Conservation (phyloP, 192 early-diverging fungal species). For the Globomyces pollinis-pini region DNA sequence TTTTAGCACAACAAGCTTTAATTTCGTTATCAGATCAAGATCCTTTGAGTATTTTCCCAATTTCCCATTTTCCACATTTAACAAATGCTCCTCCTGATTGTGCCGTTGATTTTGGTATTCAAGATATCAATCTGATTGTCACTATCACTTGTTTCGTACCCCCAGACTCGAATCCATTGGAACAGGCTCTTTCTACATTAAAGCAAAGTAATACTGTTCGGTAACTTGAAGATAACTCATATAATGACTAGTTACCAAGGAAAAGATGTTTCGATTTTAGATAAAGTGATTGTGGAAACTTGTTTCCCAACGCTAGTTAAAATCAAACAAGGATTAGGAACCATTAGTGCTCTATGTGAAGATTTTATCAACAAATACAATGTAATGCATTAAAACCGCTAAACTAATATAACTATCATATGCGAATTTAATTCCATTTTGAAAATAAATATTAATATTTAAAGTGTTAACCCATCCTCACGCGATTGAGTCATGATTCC, state of each 20-base stretch:
- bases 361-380: conserved; percentile 4
- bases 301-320: neutral
- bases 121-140: neutral
- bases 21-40: neutral
- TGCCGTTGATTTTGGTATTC: conserved; percentile 7
- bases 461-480: too few relatives aligned
- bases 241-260: neutral
- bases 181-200: conserved; percentile 4
- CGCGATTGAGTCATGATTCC: too few relatives aligned
- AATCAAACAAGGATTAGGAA: neutral
- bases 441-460: too few relatives aligned
- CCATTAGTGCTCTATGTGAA: conserved; percentile 4
- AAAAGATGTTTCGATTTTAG: conserved; percentile 5
- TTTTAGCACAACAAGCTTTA: neutral
- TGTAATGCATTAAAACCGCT: neutral
- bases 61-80: neutral
- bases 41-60: conserved; percentile 1
- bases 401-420: too few relatives aligned
- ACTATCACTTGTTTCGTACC: neutral
- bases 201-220: neutral
- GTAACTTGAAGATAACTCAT: neutral
- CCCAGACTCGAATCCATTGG: conserved; percentile 1
- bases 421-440: too few relatives aligned
- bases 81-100: neutral
- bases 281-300: conserved; percentile 1